Evolutionary conservation across 202 grass and related monocot genomes (phyloP).

Genomic region (Eragrostis tef): DNA sequence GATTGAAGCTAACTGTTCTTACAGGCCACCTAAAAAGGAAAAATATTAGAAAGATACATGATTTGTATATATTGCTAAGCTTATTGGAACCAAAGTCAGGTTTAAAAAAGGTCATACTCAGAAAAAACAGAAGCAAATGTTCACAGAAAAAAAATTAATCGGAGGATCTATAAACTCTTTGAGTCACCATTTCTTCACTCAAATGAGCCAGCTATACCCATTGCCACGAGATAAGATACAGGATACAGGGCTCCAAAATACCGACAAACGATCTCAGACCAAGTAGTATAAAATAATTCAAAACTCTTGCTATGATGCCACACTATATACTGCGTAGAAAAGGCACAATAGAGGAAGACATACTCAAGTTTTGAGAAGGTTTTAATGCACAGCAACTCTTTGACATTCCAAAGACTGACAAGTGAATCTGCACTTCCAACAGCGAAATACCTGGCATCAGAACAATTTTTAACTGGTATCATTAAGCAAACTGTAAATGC

Average conservation of each 20-base stretch:
- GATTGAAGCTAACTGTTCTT: conserved; percentile 93
- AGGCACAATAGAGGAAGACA: conserved; percentile 29
- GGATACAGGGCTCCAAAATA: not conserved
- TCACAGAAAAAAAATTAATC: not conserved
- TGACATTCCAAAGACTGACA: conserved; percentile 96
- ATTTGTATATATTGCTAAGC: conserved; percentile 7
- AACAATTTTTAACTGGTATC: conserved; percentile 44
- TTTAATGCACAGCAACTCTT: conserved; percentile 86
- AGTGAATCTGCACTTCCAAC: conserved; percentile 99
- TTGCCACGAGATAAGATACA: not conserved
- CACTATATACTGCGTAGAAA: conserved; percentile 5
- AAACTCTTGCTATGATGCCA: conserved; percentile 7
- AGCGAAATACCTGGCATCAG: conserved; percentile 84
- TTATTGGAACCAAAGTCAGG: conserved; percentile 34
- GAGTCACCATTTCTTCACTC: not conserved
- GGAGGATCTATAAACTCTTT: not conserved
- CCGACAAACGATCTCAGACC: not conserved
- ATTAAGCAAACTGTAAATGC: conserved; percentile 37
- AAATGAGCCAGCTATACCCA: too few species aligned
- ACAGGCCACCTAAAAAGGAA: conserved; percentile 78
- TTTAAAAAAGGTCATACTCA: not conserved
- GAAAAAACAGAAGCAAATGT: not conserved
- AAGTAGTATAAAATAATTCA: conserved; percentile 3
- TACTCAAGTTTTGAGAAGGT: conserved; percentile 99
- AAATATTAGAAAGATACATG: conserved; percentile 7